Evolutionary conservation across 345 rosid genomes (phyloP).

Genomic region (Brassica nigra): DNA sequence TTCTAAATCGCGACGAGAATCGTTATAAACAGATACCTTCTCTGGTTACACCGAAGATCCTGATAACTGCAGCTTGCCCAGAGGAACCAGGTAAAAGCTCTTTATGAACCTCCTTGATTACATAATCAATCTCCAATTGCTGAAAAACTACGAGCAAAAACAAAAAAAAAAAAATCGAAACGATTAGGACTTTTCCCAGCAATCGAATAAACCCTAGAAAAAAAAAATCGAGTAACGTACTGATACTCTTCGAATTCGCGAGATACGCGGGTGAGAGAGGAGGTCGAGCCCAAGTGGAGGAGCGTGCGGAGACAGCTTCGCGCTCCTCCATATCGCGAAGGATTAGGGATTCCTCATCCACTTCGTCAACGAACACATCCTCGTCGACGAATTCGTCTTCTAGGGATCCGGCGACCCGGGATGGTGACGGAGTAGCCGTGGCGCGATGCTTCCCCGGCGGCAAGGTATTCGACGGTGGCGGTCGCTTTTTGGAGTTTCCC

Average conservation of each 20-base stretch:
- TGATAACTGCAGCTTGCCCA: constrained; percentile 80
- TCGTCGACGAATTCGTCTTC: constrained; percentile 88
- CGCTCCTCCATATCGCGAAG: constrained; percentile 77
- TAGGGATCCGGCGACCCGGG: constrained; percentile 32
- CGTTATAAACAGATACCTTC: constrained; percentile 57
- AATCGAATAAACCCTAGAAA: constrained; percentile 17
- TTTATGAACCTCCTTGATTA: constrained; percentile 61
- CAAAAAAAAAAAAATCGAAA: not conserved
- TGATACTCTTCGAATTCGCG: constrained; percentile 57
- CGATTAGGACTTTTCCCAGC: not conserved
- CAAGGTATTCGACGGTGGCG: constrained; percentile 49
- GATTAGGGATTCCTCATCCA: constrained; percentile 70
- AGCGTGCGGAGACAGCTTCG: constrained; percentile 61
- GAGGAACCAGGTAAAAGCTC: constrained; percentile 63
- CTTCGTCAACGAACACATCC: constrained; percentile 81
- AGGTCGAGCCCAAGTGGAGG: constrained; percentile 80
- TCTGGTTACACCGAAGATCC: constrained; percentile 85
- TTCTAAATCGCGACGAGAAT: not conserved
- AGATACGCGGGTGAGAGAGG: constrained; percentile 55
- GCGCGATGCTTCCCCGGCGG: constrained; percentile 61
- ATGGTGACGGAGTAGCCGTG: constrained; percentile 37
- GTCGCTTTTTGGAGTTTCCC: constrained; percentile 64
- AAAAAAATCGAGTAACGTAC: constrained; percentile 32
- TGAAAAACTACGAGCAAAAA: constrained; percentile 59
- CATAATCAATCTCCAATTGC: constrained; percentile 93